phyloP scores from a whole-genome alignment of 202 grass and related monocot genomes.

The Saccharum hybrid region DNA sequence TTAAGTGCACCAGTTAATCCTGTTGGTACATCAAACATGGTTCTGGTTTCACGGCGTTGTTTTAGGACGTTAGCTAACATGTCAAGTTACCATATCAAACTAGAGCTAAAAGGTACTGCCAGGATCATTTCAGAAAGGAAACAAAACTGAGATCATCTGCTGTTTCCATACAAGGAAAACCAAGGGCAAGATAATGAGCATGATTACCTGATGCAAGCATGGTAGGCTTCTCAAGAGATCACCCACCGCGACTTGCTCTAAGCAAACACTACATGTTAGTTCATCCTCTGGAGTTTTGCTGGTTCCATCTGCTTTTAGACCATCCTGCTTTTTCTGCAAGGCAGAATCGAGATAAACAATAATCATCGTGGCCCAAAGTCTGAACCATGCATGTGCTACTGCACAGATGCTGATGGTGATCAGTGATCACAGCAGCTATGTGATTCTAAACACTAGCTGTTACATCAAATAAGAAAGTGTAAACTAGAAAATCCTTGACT shows the following conservation, averaged over 20 bases:
- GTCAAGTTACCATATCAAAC: constrained; percentile 1
- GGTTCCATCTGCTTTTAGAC: constrained; percentile 52
- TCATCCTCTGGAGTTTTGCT: constrained; percentile 69
- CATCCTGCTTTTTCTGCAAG: constrained; percentile 66
- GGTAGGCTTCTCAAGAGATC: constrained; percentile 87
- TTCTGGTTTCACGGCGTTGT: constrained; percentile 6
- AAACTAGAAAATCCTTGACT: constrained; percentile 21
- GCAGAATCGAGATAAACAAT: constrained; percentile 41
- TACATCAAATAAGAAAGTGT: constrained; percentile 26
- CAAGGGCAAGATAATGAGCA: constrained; percentile 30
- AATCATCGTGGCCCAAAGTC: neutral
- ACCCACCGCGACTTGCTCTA: constrained; percentile 82
- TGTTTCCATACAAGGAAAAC: constrained; percentile 20
- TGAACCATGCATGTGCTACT: neutral
- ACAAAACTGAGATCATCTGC: constrained; percentile 2
- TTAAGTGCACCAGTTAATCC: neutral
- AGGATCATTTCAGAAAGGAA: constrained; percentile 21
- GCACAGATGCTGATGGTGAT: no score
- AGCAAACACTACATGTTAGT: constrained; percentile 91
- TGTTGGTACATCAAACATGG: neutral
- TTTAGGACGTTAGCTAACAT: constrained; percentile 12
- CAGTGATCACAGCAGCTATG: neutral
- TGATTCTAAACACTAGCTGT: constrained; percentile 3
- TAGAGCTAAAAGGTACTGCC: neutral
- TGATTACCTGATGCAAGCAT: constrained; percentile 89